Conservation (phyloP, 2,329 filamentous ascomycete species). For the Aspergillus clavatus region DNA sequence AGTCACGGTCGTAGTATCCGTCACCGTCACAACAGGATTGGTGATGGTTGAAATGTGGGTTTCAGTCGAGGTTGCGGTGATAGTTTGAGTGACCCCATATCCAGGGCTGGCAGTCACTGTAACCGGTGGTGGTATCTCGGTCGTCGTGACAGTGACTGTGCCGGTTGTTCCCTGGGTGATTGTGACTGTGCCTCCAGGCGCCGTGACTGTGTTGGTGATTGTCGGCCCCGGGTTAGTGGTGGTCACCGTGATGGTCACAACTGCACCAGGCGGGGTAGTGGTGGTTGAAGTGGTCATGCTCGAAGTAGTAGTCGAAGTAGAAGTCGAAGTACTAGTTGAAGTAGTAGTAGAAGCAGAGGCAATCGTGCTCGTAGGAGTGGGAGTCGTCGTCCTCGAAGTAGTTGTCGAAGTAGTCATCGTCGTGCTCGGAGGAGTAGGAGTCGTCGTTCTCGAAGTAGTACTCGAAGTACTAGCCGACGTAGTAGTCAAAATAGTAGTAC, state of each 20-base stretch:
- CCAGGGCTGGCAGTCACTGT: background rate
- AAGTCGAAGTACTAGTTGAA: background rate
- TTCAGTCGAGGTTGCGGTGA: background rate
- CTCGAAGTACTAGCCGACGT: too few species aligned
- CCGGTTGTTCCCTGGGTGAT: background rate
- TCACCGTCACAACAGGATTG: constrained; percentile 17
- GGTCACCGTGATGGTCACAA: background rate
- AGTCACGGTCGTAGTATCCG: constrained; percentile 1
- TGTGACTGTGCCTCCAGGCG: background rate
- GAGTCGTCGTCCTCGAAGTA: background rate
- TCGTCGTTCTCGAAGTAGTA: background rate
- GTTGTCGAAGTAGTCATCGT: background rate
- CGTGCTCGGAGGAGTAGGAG: background rate
- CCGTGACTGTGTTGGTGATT: background rate
- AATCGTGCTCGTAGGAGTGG: background rate
- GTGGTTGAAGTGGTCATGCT: background rate
- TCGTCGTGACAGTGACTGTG: background rate
- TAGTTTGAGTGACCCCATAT: background rate
- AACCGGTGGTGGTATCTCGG: background rate
- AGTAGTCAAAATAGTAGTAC: too few species aligned
- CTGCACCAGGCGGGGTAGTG: background rate
- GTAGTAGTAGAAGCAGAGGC: background rate
- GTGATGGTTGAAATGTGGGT: constrained; percentile 19
- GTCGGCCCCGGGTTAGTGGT: background rate
- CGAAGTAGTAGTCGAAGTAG: background rate